These are phyloP conservation scores for Penicillium sp. DNA, from an alignment of 2,329 filamentous ascomycete genomes.

Conservation along the genomic window DNA sequence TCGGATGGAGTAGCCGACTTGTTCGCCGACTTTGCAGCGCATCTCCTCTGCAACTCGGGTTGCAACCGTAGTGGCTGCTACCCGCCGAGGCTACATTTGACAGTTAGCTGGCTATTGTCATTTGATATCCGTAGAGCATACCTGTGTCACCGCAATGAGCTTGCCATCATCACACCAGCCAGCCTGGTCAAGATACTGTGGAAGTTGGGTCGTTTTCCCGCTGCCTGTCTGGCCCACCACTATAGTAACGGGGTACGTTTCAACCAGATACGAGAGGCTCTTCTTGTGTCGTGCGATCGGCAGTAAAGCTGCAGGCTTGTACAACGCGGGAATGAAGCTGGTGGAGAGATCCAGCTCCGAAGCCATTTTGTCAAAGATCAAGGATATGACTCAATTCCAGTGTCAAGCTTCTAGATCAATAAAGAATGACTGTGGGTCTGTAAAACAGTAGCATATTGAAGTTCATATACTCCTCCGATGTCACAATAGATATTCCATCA, in stretches of 20 bases:
- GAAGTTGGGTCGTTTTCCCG: conserved; percentile 92
- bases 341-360: conserved; percentile 43
- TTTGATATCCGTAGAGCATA: conserved; percentile 42
- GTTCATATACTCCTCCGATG: not conserved
- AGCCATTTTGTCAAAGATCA: conserved; percentile 31
- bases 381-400: not conserved
- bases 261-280: conserved; percentile 75
- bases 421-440: not conserved
- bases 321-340: conserved; percentile 67
- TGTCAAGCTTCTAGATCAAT: not conserved
- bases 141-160: conserved; percentile 83
- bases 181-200: conserved; percentile 79
- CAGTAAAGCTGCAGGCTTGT: conserved; percentile 76
- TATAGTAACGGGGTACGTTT: conserved; percentile 77
- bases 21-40: conserved; percentile 77
- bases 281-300: conserved; percentile 82
- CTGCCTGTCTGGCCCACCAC: conserved; percentile 91
- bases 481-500: conserved; percentile 2
- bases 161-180: conserved; percentile 86
- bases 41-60: conserved; percentile 84
- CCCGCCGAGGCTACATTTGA: conserved; percentile 65
- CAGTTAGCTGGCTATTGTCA: not conserved
- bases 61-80: conserved; percentile 87
- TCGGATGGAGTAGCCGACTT: conserved; percentile 86
- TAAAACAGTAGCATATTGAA: conserved; percentile 3